Percentiles rank a stretch among this genome's conserved stretches.
These are phyloP conservation scores for Suillus sp. DNA, from an alignment of 768 basidiomycete species.

Conservation along the genomic window DNA sequence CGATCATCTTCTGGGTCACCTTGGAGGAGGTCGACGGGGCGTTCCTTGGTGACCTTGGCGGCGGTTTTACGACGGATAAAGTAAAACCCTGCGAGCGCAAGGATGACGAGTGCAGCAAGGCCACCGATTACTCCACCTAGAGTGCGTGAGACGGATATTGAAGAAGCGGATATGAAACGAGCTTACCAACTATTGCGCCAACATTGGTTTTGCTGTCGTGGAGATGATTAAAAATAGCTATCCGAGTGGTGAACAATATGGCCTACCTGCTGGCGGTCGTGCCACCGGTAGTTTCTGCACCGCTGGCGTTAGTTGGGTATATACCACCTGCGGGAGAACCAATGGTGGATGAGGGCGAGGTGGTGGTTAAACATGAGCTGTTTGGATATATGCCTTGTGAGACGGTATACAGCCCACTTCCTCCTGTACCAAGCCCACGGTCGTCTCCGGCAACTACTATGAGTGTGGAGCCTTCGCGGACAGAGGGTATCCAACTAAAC, in stretches of 20 bases:
- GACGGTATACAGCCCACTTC: conserved; percentile 62
- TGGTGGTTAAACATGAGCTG: conserved; percentile 54
- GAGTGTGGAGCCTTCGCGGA: conserved; percentile 67
- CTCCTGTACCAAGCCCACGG: conserved; percentile 68
- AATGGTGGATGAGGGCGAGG: conserved; percentile 76
- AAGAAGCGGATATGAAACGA: not conserved
- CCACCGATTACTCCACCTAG: conserved; percentile 60
- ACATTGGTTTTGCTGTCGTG: conserved; percentile 37
- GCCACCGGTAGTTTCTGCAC: conserved; percentile 30
- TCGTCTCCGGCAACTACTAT: conserved; percentile 67
- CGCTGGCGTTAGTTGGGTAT: conserved; percentile 58
- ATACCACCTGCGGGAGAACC: conserved; percentile 75
- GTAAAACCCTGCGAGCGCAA: conserved; percentile 46
- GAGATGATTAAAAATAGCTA: conserved; percentile 4
- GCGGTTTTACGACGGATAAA: conserved; percentile 51
- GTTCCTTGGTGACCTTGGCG: conserved; percentile 47
- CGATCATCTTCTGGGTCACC: conserved; percentile 55
- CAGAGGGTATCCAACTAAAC: conserved; percentile 65
- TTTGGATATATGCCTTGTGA: conserved; percentile 50
- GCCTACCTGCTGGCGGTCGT: conserved; percentile 30
- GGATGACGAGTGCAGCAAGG: conserved; percentile 48
- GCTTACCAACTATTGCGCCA: conserved; percentile 54
- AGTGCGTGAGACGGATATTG: conserved; percentile 15
- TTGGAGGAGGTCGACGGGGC: conserved; percentile 68
- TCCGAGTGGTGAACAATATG: not conserved